Evolutionary conservation across 2,329 filamentous ascomycete genomes (phyloP).

Genomic region (Clarireedia monteithiana): DNA sequence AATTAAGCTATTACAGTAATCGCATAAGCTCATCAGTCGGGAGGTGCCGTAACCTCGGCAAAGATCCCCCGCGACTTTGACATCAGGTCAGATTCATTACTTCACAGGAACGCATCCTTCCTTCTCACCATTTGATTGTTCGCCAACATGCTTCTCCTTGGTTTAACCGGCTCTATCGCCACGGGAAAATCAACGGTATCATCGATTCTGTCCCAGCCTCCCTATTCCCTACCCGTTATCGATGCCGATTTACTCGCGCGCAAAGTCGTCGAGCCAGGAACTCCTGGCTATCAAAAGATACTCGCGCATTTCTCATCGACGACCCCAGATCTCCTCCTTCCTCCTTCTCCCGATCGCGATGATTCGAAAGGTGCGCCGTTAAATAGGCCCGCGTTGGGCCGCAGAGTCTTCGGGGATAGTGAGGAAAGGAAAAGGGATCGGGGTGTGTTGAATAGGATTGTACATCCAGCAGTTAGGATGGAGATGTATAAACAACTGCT

Average conservation of each 20-base stretch:
- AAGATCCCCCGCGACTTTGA: too few relatives aligned
- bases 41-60: too few relatives aligned
- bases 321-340: constrained; percentile 78
- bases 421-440: constrained; percentile 65
- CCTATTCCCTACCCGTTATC: constrained; percentile 82
- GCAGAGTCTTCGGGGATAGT: constrained; percentile 75
- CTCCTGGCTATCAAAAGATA: constrained; percentile 73
- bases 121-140: background rate
- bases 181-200: constrained; percentile 98
- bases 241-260: constrained; percentile 91
- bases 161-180: constrained; percentile 92
- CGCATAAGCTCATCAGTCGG: too few relatives aligned
- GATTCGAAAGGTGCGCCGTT: constrained; percentile 61
- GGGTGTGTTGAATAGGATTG: constrained; percentile 75
- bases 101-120: background rate
- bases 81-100: background rate
- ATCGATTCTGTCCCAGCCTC: constrained; percentile 66
- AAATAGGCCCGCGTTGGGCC: constrained; percentile 78
- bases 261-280: constrained; percentile 90
- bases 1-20: too few relatives aligned
- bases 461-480: constrained; percentile 80
- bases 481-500: constrained; percentile 74
- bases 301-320: constrained; percentile 71
- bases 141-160: constrained; percentile 75
- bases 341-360: constrained; percentile 45